Evolutionary conservation across 108 stramenopile genomes (phyloP), one percentile per base, ranked within the genome.

Genomic region (Fistulifera pelliculosa): DNA sequence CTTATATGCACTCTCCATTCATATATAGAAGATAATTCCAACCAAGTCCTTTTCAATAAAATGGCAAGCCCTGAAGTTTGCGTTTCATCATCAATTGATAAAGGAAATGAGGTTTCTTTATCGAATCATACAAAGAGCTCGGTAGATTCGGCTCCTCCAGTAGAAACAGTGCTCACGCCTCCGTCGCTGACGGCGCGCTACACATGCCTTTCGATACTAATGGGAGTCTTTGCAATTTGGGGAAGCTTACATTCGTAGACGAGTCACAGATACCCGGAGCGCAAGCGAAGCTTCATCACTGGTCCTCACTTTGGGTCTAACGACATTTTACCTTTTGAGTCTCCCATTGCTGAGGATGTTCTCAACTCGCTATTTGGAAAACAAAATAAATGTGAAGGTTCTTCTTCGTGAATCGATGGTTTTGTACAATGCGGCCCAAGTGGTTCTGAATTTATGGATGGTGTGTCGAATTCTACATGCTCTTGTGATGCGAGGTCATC

Each of bases 401-500:
- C 70, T 90, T 8, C 64, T 94, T 11, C 76, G 71, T 25, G 86
- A 87, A 63, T 76, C 86, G 35, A 94, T 94, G 92, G 52, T 99
- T 41, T 49, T 93, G 49, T 97, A 99, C 93, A 99, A 99, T 72
- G 75, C 89, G 21, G 78, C 75, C 0, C 98, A 97, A 59, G 93
- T 97, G 15, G 35, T 80, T 27, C 65, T 99, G n/a, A 97, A 96
- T 69, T 79, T 71, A 16, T 99, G 95, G 89, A 99, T 95, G 94
- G 88, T 94, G 1, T 85, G 72, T 58, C 53, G 71, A 41, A 76
- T 94, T 43, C 53, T 90, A 8, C 65, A 81, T 47, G 71, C 87
- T 18, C 54, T 93, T 40, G 44, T 93, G 45, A 73, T 70, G 58
- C 25, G 39, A 51, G 72, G 67, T 48, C 80, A 96, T 83, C 90